Conservation (phyloP, 176 grass and related monocot species). For the Zoysia pacifica region DNA sequence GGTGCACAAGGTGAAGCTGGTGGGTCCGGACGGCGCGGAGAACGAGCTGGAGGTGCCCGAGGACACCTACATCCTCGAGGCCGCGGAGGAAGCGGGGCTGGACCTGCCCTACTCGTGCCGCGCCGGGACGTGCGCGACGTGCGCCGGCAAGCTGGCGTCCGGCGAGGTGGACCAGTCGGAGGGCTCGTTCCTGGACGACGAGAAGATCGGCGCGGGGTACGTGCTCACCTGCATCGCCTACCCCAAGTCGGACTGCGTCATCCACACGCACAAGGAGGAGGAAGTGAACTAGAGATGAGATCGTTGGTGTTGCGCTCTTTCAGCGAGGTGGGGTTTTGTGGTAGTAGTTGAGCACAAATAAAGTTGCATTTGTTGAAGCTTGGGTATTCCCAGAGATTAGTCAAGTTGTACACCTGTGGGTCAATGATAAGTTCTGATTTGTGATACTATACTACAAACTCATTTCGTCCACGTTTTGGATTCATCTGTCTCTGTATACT, state of each 20-base stretch:
- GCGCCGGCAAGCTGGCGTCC: conserved; percentile 57
- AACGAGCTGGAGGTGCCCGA: conserved; percentile 67
- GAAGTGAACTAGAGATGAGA: conserved; percentile 53
- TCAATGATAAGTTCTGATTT: neutral
- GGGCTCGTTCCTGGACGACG: conserved; percentile 75
- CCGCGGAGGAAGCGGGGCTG: conserved; percentile 62
- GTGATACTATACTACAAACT: neutral
- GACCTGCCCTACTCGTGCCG: conserved; percentile 88
- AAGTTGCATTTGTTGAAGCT: neutral
- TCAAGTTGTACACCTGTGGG: neutral
- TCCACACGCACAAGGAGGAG: conserved; percentile 79
- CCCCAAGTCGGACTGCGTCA: conserved; percentile 61
- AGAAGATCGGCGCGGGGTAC: conserved; percentile 55
- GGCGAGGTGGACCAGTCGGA: conserved; percentile 84
- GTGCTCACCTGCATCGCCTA: conserved; percentile 70
- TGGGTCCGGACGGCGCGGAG: conserved; percentile 54
- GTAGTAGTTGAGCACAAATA: neutral
- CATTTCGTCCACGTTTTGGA: neutral
- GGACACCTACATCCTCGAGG: conserved; percentile 73
- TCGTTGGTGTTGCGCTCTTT: neutral
- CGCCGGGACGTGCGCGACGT: conserved; percentile 71
- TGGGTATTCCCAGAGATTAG: neutral
- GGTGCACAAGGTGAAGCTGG: conserved; percentile 71
- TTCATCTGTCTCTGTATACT: neutral
- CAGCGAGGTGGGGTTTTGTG: neutral